Base-by-base conservation (phyloP, 2,329 filamentous ascomycete species). In the Blumeria hordei region DNA sequence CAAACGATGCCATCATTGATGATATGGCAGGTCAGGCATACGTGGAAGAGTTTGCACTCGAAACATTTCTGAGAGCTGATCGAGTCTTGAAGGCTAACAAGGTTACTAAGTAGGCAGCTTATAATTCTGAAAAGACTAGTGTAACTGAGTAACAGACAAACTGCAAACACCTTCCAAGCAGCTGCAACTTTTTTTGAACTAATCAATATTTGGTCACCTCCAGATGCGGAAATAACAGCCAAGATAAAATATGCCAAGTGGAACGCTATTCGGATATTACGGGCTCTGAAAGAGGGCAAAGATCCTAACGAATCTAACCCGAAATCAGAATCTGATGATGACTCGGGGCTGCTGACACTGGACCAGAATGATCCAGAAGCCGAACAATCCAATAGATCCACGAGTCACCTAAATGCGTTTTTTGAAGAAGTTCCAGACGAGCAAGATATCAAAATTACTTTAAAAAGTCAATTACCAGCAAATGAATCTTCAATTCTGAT, bases 181-280 rank as follows among this genome's bases (percentile, higher is more conserved):
- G 86, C 92, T 0, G 82, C 86, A 0, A 94, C 88, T 0, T 96
- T 98, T 67, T 80, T 96, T 63, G 87, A 95, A 61, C 73, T 96
- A 5, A 76, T 86, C 55, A 81, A 81, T 59, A 83, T 94, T 63
- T 98, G 90, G 88, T 82, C 80, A 6, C 69, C 77, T 0, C 70
- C 81, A 10, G 85, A 94, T 36, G 69, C 76, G 0, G 88, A 96
- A 64, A 78, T 81, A 18, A 74, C 80, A 41, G 78, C 87, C 55
- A 96, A 94, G 72, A 87, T 90, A 69, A 95, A 93, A 67, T 98
- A 86, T 66, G 88, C 90, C 44, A 98, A 96, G 68, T 98, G 86
- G 75, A 93, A 96, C 67, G 88, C 90, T 1, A 72, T 90, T 37
- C 79, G 92, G 56, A 98, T 98, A 64, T 74, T 85, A 14, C 94